Conservation (phyloP, 2,329 filamentous ascomycete genomes). For the Beauveria sp. region DNA sequence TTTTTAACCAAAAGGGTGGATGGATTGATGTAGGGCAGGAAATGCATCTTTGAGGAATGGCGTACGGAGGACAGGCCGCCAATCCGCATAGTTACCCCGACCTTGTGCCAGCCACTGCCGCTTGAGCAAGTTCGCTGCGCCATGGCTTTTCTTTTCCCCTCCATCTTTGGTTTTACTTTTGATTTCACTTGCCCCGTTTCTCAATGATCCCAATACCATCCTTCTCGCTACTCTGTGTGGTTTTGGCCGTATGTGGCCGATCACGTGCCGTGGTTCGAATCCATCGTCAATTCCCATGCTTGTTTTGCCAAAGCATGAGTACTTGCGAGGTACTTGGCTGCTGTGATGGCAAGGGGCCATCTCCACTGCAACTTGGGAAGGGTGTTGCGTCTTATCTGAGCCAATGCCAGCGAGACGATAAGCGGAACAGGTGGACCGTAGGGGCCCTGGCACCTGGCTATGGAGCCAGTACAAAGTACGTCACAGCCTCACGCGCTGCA, state of each 20-base stretch:
- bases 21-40: not conserved
- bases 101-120: not conserved
- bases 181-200: not conserved
- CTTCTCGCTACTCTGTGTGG: not conserved
- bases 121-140: too few relatives aligned
- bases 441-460: not conserved
- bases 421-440: not conserved
- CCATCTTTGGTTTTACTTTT: not conserved
- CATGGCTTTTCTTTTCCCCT: not conserved
- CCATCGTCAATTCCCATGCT: not conserved
- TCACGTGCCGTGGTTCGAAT: not conserved
- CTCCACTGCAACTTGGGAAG: too few relatives aligned
- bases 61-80: not conserved
- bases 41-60: not conserved
- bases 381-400: not conserved
- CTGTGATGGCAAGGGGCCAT: not conserved
- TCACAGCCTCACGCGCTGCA: not conserved
- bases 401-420: constrained; percentile 3
- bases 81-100: not conserved
- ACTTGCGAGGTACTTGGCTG: not conserved
- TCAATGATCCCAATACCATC: not conserved
- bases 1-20: too few relatives aligned
- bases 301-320: not conserved
- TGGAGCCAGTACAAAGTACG: not conserved
- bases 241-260: too few relatives aligned